Evolutionary conservation across 148 eudicot species (phyloP).

Genomic region (Chenopodium album): DNA sequence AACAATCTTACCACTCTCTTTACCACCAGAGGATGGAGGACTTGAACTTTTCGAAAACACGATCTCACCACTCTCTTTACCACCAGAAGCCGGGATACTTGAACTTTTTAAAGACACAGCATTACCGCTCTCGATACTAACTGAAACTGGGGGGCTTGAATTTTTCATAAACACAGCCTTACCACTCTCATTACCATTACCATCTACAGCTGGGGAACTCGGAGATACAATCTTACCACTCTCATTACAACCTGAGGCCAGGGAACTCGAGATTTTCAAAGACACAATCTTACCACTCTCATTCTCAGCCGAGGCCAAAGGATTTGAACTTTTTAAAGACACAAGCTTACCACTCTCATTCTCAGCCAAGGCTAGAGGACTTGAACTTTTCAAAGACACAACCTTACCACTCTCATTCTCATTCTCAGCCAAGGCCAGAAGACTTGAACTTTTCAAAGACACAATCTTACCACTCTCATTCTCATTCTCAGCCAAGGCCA

Average conservation of each 20-base stretch:
- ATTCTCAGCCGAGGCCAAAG: background rate
- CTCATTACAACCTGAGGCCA: background rate
- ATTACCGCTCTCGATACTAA: too few species aligned
- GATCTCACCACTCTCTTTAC: background rate
- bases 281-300: constrained; percentile 16
- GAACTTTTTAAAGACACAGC: constrained; percentile 11
- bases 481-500: background rate
- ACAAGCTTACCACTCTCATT: constrained; percentile 3
- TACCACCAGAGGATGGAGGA: background rate
- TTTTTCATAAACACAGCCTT: too few species aligned
- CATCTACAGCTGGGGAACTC: too few species aligned
- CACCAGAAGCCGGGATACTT: background rate
- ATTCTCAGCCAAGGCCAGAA: background rate
- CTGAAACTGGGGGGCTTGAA: too few species aligned
- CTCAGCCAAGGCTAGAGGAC: background rate
- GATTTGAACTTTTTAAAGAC: background rate
- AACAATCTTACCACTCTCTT: constrained; percentile 10
- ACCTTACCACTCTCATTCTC: constrained; percentile 6
- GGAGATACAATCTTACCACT: constrained; percentile 7
- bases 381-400: constrained; percentile 1
- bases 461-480: constrained; percentile 5
- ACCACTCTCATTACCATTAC: too few species aligned
- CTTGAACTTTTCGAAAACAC: too few species aligned
- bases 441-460: constrained; percentile 10
- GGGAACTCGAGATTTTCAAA: constrained; percentile 7